Evolutionary conservation across 1,284 basidiomycete species (phyloP).

Genomic region (Anthracocystis walkeri): DNA sequence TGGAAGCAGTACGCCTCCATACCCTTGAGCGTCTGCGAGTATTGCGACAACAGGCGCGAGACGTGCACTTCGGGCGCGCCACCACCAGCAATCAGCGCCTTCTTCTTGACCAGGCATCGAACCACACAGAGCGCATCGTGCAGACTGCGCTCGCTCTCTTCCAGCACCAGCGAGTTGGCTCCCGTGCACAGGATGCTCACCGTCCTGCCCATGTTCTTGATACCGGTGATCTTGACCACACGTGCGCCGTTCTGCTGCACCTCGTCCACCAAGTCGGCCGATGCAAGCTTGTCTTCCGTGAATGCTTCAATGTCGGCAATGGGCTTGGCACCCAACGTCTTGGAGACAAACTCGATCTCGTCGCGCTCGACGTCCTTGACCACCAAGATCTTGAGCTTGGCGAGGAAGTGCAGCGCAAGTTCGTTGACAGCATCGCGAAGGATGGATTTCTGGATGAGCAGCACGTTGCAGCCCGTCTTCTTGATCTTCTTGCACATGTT

Average conservation of each 20-base stretch:
- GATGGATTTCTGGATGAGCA: slow-evolving; percentile 98
- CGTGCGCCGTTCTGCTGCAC: slow-evolving; percentile 85
- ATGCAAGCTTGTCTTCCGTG: slow-evolving; percentile 98
- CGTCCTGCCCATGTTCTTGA: slow-evolving; percentile 94
- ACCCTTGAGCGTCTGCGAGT: slow-evolving; percentile 92
- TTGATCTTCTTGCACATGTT: slow-evolving; percentile 99
- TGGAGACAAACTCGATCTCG: slow-evolving; percentile 96
- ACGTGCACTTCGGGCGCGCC: slow-evolving; percentile 98
- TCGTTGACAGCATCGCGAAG: slow-evolving; percentile 98
- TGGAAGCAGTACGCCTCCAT: slow-evolving; percentile 99
- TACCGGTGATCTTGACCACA: slow-evolving; percentile 92
- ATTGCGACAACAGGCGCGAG: slow-evolving; percentile 89
- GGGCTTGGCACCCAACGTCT: slow-evolving; percentile 94
- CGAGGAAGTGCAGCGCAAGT: slow-evolving; percentile 97
- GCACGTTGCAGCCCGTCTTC: slow-evolving; percentile 98
- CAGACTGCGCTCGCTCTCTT: slow-evolving; percentile 95
- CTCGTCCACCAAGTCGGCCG: slow-evolving; percentile 96
- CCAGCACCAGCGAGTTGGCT: slow-evolving; percentile 90
- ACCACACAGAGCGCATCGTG: slow-evolving; percentile 99
- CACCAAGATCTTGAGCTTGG: slow-evolving; percentile 95
- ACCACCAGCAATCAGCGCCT: slow-evolving; percentile 94
- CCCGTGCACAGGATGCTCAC: slow-evolving; percentile 97
- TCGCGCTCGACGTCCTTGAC: slow-evolving; percentile 99
- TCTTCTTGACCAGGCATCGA: slow-evolving; percentile 98
- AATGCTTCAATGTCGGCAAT: slow-evolving; percentile 98